These are phyloP conservation scores for Halophytophthora polymorphica DNA, from an alignment of 352 stramenopile species.

Conservation along the genomic window DNA sequence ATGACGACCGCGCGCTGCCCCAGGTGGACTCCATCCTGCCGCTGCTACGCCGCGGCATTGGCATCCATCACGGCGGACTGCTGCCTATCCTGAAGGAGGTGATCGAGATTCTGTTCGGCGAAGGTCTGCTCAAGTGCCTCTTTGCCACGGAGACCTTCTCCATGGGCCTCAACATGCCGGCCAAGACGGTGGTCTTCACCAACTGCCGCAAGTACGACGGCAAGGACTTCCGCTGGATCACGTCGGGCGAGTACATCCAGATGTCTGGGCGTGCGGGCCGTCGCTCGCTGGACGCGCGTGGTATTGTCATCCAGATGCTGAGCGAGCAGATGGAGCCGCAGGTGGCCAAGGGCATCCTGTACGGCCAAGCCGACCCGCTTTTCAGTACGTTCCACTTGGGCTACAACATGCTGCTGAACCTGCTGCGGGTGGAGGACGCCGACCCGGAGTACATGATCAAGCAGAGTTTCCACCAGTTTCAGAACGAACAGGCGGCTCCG, in stretches of 20 bases:
- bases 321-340: constrained; percentile 98
- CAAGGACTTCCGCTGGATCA: constrained; percentile 96
- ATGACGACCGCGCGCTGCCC: constrained; percentile 97
- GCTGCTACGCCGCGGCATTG: constrained; percentile 97
- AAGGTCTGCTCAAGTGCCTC: constrained; percentile 98
- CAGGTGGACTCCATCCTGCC: constrained; percentile 97
- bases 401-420: constrained; percentile 99
- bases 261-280: constrained; percentile 97
- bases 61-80: constrained; percentile 99
- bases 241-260: constrained; percentile 93
- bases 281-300: constrained; percentile 96
- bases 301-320: constrained; percentile 99
- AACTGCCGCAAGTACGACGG: constrained; percentile 96
- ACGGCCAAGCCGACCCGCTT: constrained; percentile 67
- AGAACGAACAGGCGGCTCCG: constrained; percentile 81
- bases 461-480: constrained; percentile 97
- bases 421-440: constrained; percentile 96
- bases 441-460: constrained; percentile 98
- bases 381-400: constrained; percentile 95
- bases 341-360: constrained; percentile 93
- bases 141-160: constrained; percentile 98
- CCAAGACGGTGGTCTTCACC: constrained; percentile 99
- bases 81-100: constrained; percentile 99
- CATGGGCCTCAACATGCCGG: constrained; percentile 99
- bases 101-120: constrained; percentile 88